Evolutionary conservation across 306 rosid genomes (phyloP).

Genomic region (Sindora glabra): DNA sequence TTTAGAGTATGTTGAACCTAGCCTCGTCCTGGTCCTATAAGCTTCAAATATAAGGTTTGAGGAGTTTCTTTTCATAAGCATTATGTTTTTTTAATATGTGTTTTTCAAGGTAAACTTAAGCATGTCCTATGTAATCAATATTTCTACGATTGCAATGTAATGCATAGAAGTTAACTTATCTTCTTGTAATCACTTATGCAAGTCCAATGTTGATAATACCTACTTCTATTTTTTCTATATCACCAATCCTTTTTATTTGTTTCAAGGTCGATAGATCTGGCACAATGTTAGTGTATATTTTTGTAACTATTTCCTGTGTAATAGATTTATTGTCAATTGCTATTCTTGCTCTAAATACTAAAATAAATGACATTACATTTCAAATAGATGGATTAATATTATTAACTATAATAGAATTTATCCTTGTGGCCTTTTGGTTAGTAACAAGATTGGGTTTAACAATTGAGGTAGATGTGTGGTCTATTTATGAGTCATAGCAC

Average conservation of each 20-base stretch:
- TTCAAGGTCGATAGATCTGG: constrained; percentile 17
- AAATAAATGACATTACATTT: constrained; percentile 31
- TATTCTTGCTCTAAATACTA: constrained; percentile 63
- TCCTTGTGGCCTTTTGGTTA: constrained; percentile 72
- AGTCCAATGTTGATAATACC: background rate
- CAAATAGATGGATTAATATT: constrained; percentile 63
- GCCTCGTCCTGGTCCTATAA: constrained; percentile 72
- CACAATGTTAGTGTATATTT: constrained; percentile 1
- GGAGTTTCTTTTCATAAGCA: background rate
- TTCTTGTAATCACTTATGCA: background rate
- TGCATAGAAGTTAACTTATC: background rate
- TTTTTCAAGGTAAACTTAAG: background rate
- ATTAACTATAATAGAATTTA: constrained; percentile 58
- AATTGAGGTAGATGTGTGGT: background rate
- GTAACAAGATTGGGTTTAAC: constrained; percentile 30
- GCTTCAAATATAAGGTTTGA: constrained; percentile 77
- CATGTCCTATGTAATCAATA: background rate
- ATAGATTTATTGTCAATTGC: constrained; percentile 57
- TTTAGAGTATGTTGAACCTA: constrained; percentile 62
- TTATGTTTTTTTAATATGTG: background rate
- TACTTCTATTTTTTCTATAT: background rate
- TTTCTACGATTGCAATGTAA: background rate
- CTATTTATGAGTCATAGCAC: background rate
- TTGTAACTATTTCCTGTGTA: constrained; percentile 75
- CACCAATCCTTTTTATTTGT: background rate